Evolutionary conservation across 2,329 filamentous ascomycete genomes (phyloP).

Genomic region (Monilinia fructigena): DNA sequence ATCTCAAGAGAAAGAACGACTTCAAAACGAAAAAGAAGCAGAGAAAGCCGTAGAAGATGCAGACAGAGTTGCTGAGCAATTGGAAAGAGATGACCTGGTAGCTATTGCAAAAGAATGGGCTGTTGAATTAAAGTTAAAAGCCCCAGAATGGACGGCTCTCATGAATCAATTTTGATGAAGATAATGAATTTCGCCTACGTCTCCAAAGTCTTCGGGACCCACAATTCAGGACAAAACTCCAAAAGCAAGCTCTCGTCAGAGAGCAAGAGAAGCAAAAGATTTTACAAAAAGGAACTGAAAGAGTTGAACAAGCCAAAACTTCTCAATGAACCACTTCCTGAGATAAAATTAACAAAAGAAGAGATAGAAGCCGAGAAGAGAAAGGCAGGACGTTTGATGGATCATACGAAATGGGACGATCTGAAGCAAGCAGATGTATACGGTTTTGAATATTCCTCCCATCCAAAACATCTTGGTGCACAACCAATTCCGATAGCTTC

Average conservation of each 20-base stretch:
- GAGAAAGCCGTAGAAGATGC: conserved; percentile 29
- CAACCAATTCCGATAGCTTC: conserved; percentile 49
- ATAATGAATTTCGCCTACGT: conserved; percentile 16
- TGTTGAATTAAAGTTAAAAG: conserved; percentile 13
- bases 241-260: conserved; percentile 20
- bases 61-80: conserved; percentile 26
- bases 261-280: conserved; percentile 17
- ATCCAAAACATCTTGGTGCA: conserved; percentile 55
- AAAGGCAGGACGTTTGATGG: conserved; percentile 31
- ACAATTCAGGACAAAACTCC: conserved; percentile 24
- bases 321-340: conserved; percentile 30
- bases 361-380: conserved; percentile 33
- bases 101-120: conserved; percentile 11
- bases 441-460: conserved; percentile 60
- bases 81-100: conserved; percentile 24
- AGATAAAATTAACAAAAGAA: conserved; percentile 32
- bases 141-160: conserved; percentile 18
- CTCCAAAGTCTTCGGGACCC: conserved; percentile 25
- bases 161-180: conserved; percentile 16
- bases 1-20: conserved; percentile 27
- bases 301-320: conserved; percentile 26
- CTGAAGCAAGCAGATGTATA: conserved; percentile 59
- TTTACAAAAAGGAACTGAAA: conserved; percentile 15
- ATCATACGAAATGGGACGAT: conserved; percentile 36
- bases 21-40: conserved; percentile 26